Conservation (phyloP, 1,284 basidiomycete species). For the Prillingera fragicola region DNA sequence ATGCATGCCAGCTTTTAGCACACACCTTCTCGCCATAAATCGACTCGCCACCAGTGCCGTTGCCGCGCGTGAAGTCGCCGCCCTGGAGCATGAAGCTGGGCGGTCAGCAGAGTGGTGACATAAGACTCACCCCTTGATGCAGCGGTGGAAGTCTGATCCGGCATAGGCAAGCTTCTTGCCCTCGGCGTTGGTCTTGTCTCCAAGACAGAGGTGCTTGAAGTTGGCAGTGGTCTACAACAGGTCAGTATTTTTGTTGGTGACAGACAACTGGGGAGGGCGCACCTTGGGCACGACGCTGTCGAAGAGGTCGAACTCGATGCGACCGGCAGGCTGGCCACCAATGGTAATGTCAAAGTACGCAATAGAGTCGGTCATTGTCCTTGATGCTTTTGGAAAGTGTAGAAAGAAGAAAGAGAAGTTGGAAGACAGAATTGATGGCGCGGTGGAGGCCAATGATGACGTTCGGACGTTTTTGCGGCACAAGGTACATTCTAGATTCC, state of each 20-base stretch:
- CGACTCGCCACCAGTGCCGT: slow-evolving; percentile 87
- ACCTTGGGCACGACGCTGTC: slow-evolving; percentile 57
- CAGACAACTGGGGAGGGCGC: slow-evolving; percentile 2
- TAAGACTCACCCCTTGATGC: slow-evolving; percentile 53
- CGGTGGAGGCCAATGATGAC: not conserved
- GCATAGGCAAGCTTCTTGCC: slow-evolving; percentile 45
- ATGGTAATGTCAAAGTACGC: slow-evolving; percentile 73
- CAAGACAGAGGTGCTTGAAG: slow-evolving; percentile 84
- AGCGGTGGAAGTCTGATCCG: slow-evolving; percentile 70
- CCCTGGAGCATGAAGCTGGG: slow-evolving; percentile 68
- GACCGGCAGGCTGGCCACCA: slow-evolving; percentile 55
- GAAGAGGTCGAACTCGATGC: slow-evolving; percentile 77
- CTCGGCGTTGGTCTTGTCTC: slow-evolving; percentile 56
- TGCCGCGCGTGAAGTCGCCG: slow-evolving; percentile 52
- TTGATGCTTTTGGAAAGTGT: not conserved
- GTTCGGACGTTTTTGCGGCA: not conserved
- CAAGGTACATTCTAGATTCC: not conserved
- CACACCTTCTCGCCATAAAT: slow-evolving; percentile 76
- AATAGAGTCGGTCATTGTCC: slow-evolving; percentile 47
- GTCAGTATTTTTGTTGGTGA: slow-evolving; percentile 7
- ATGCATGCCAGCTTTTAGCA: not conserved
- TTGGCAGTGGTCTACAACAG: slow-evolving; percentile 63
- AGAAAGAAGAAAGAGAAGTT: too few relatives aligned
- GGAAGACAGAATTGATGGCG: too few relatives aligned
- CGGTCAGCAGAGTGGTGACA: not conserved